Evolutionary conservation across 768 basidiomycete genomes (phyloP).

Genomic region (Brasilioporus rufonigricans): DNA sequence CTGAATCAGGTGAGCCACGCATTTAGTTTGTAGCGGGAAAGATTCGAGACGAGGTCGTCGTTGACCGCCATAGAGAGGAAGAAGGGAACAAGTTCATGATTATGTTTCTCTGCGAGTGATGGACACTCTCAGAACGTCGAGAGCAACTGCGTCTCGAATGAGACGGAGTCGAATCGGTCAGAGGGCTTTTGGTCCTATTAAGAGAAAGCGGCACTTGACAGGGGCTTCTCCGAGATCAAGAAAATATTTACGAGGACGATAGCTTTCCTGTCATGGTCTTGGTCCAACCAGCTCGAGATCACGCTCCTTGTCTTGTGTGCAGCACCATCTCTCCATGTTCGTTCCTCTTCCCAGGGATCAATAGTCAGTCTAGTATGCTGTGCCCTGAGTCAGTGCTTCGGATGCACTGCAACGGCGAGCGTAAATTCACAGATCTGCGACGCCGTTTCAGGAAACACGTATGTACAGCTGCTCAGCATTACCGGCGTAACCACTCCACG

Average conservation of each 20-base stretch:
- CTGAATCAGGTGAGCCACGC: too few species aligned
- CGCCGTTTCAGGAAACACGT: too few species aligned
- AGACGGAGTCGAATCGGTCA: too few species aligned
- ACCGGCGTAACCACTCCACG: too few species aligned
- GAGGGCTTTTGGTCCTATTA: too few species aligned
- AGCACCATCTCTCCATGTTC: conserved; percentile 73
- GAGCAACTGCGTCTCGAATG: conserved; percentile 85
- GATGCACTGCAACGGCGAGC: too few species aligned
- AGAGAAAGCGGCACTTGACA: background rate
- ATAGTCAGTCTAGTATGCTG: too few species aligned
- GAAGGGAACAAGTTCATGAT: conserved; percentile 80
- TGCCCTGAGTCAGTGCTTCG: too few species aligned
- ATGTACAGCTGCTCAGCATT: too few species aligned
- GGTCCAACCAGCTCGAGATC: conserved; percentile 47
- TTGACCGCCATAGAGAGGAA: conserved; percentile 58
- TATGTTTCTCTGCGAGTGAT: conserved; percentile 80
- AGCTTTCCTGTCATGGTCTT: conserved; percentile 27
- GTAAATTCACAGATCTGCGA: too few species aligned
- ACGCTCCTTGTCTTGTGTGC: conserved; percentile 57
- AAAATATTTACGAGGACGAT: conserved; percentile 35
- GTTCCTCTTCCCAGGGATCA: conserved; percentile 61
- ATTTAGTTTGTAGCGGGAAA: too few species aligned
- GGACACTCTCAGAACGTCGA: conserved; percentile 62
- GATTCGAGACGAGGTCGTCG: conserved; percentile 33
- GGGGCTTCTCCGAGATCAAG: background rate